Base-by-base conservation (phyloP, 2,329 filamentous ascomycete genomes). In the Xylariaceae sp. region DNA sequence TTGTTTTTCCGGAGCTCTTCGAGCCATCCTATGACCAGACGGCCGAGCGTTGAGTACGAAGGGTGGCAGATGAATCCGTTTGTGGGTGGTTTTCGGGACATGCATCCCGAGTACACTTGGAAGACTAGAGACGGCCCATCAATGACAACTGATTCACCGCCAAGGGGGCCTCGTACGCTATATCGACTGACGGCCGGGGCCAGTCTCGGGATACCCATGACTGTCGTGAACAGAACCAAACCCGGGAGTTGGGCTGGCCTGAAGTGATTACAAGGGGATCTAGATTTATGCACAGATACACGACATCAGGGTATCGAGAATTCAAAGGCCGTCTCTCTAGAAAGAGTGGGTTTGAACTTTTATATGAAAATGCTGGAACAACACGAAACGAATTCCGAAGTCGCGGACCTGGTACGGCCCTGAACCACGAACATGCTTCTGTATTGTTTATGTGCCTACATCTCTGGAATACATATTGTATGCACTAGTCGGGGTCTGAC, bases 121-220 rank as follows among this genome's bases (percentile, higher is more conserved):
- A 93, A 88, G 1, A 90, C 89, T 30, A 96, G 75, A 1, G 85
- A 87, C 3, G 92, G 91, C 0, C 91, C 92, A 70, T 96, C 92
- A 58, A 96, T 84, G 50, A 84, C 79, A 17, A 82, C 73, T 4
- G 67, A 67, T 45, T 77, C 69, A 30, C 73, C 72, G 45, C 71
- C 65, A 1, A 88, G 73, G 9, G 70, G 65, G 6, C 71, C 72
- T 15, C 73, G 67, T 34, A 74, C 71, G 1, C 80, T 79, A 69
- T 82, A 85, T 0, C 80, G 80, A 61, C 79, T 74, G 49, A 88
- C 72, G 54, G 80, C 78, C 11, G 75, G 72, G 51, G 78, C 78
- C 4, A 89, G 74, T 63, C 80, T 78, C 47, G 78, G 80, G 51
- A 89, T 84, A 0, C 86, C 86, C 86, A 89, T 80, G 17, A 51